These are phyloP conservation scores for Xylaria sp. DNA, from an alignment of 2,329 filamentous ascomycete species.

Conservation along the genomic window DNA sequence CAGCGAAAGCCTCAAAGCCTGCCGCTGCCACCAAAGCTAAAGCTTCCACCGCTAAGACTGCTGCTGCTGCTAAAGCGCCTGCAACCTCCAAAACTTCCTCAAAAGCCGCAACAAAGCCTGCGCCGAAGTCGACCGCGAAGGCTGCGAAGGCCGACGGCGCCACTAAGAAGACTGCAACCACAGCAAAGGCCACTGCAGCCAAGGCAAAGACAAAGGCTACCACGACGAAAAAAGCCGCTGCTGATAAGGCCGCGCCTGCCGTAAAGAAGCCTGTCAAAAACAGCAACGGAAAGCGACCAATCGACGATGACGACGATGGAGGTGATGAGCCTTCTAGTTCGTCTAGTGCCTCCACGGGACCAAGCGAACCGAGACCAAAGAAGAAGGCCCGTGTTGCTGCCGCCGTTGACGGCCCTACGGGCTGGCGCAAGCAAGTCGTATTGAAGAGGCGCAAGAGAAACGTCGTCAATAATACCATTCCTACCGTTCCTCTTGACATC, in stretches of 20 bases:
- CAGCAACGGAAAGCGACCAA: conserved; percentile 31
- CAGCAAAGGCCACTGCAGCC: conserved; percentile 7
- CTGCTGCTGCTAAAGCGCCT: neutral
- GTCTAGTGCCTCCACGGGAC: neutral
- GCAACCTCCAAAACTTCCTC: neutral
- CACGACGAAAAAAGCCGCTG: conserved; percentile 28
- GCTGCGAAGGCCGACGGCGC: conserved; percentile 15
- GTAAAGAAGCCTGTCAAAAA: conserved; percentile 34
- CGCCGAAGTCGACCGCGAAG: conserved; percentile 4
- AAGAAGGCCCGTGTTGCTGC: conserved; percentile 32
- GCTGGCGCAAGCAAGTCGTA: conserved; percentile 31
- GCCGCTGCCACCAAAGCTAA: conserved; percentile 6
- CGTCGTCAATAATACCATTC: conserved; percentile 41
- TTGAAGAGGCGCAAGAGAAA: conserved; percentile 29
- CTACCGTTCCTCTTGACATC: conserved; percentile 43
- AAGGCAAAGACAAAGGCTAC: conserved; percentile 33
- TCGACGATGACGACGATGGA: conserved; percentile 34
- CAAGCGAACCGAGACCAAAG: conserved; percentile 13
- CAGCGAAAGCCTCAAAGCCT: conserved; percentile 7
- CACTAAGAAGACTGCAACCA: conserved; percentile 12
- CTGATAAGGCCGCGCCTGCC: conserved; percentile 20
- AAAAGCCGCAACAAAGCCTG: conserved; percentile 14
- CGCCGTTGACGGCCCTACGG: conserved; percentile 26
- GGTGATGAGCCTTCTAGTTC: conserved; percentile 9
- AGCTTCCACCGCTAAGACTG: conserved; percentile 14